Evolutionary conservation across 257 asterid genomes (phyloP), one percentile per base, ranked within the genome.

Genomic region (Cordia subcordata): DNA sequence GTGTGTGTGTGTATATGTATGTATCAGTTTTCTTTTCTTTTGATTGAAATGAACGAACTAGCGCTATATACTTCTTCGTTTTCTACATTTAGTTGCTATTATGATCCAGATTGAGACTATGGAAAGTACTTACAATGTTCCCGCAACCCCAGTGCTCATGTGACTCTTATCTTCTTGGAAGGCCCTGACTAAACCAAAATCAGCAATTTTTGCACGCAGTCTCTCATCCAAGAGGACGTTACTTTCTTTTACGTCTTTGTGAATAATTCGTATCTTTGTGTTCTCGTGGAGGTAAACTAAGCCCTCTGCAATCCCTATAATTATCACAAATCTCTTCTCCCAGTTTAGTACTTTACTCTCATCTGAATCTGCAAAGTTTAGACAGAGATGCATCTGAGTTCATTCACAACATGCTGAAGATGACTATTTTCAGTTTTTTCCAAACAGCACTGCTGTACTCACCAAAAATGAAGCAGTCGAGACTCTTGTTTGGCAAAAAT

Each of bases 261-360:
- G 95, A 38, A 86, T 84, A 20, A 86, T 84, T 76, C 86, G 74
- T 51, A 71, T n/a, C 10, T 60, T 49, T 5, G 88, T 72, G 57
- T 74, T 77, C 55, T 84, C 93, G 16, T 86, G 93, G 58, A 86
- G 85, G 73, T 69, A 84, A 16, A 81, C 79, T 69, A 86, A 70
- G 15, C 95, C 95, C 76, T 84, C 83, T 11, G 95, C 87, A 35
- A 80, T 81, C 13, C 95, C 93, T 57, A 76, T 54, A 57, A 84
- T 20, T 61, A 86, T 76, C 27, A 68, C 79, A 68, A 55, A 68
- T 50, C 93, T 70, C 44, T 79, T 72, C 54, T 63, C 75, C 95
- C 90, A 86, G 17, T 63, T 65, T 44, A 82, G 68, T 15, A 27
- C 35, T 27, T 27, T 27, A 27, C 35, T 6, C 35, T 27, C 35